Conservation (phyloP, 1,284 basidiomycete genomes). For the Trichosporon ovoides region DNA sequence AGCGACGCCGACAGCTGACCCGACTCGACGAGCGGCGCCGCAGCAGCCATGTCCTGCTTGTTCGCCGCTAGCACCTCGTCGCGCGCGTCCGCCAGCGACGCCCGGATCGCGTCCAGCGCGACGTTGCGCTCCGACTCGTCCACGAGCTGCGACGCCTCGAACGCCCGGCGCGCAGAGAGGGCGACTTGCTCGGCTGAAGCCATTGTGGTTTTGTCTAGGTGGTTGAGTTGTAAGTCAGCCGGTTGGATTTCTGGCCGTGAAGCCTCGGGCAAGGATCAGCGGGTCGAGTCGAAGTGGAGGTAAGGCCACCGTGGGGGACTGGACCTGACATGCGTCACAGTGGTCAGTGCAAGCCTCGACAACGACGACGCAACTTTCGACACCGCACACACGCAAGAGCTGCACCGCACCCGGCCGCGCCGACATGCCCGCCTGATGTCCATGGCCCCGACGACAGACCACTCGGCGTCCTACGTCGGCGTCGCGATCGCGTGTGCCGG, state of each 20-base stretch:
- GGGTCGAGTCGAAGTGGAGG: constrained; percentile 1
- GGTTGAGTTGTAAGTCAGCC: not conserved
- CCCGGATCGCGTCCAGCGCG: constrained; percentile 66
- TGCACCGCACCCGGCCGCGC: too few relatives aligned
- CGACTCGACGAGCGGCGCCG: constrained; percentile 66
- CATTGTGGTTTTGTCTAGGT: constrained; percentile 9
- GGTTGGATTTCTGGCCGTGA: not conserved
- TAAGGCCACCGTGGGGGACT: constrained; percentile 7
- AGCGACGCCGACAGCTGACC: constrained; percentile 79
- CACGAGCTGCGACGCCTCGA: constrained; percentile 77
- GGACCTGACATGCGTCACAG: too few relatives aligned
- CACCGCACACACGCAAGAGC: not conserved
- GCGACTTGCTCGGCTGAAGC: constrained; percentile 57
- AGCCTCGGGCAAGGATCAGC: not conserved
- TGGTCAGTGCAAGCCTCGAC: too few relatives aligned
- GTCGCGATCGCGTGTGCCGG: constrained; percentile 77
- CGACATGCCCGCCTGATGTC: not conserved
- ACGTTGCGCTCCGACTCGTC: constrained; percentile 60
- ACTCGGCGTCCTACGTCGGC: constrained; percentile 60
- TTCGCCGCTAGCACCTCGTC: constrained; percentile 73
- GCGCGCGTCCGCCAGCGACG: constrained; percentile 61
- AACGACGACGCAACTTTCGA: not conserved
- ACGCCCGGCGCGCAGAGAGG: constrained; percentile 69
- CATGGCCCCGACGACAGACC: not conserved
- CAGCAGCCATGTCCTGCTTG: constrained; percentile 70